phyloP scores from a whole-genome alignment of 148 eudicot genomes.

The Rheum nobile region DNA sequence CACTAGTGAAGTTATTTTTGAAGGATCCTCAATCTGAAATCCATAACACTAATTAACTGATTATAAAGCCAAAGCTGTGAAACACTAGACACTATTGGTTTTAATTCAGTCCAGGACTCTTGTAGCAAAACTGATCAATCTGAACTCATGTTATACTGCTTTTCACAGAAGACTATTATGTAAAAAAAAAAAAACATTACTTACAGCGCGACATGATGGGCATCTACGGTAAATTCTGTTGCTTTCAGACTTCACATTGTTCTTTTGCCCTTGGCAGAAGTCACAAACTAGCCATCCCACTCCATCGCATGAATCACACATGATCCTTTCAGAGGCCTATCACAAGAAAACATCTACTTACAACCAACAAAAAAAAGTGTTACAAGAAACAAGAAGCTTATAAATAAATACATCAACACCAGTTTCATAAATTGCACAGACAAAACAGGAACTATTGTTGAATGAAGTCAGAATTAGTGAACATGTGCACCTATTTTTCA shows the following conservation, averaged over 20 bases:
- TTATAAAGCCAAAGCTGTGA: background rate
- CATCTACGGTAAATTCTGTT: constrained; percentile 76
- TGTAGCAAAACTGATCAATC: background rate
- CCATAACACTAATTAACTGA: background rate
- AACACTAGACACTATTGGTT: background rate
- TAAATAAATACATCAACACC: background rate
- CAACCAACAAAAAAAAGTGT: background rate
- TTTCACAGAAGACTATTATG: too few species aligned
- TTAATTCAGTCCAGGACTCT: too few species aligned
- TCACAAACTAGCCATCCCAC: constrained; percentile 87
- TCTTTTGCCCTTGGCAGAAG: constrained; percentile 79
- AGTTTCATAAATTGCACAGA: background rate
- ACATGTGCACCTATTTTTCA: background rate
- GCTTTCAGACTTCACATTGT: constrained; percentile 61
- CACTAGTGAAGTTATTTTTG: background rate
- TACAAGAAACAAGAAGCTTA: background rate
- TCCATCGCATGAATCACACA: constrained; percentile 71
- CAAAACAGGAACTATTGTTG: background rate
- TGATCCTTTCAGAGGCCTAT: constrained; percentile 37
- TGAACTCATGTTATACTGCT: background rate
- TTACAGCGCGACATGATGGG: constrained; percentile 89
- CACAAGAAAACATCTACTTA: background rate
- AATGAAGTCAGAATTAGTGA: background rate
- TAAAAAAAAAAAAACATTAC: too few species aligned
- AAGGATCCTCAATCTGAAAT: background rate